Base-by-base conservation (phyloP, 208 protist genomes). In the Pavlovales sp. region DNA sequence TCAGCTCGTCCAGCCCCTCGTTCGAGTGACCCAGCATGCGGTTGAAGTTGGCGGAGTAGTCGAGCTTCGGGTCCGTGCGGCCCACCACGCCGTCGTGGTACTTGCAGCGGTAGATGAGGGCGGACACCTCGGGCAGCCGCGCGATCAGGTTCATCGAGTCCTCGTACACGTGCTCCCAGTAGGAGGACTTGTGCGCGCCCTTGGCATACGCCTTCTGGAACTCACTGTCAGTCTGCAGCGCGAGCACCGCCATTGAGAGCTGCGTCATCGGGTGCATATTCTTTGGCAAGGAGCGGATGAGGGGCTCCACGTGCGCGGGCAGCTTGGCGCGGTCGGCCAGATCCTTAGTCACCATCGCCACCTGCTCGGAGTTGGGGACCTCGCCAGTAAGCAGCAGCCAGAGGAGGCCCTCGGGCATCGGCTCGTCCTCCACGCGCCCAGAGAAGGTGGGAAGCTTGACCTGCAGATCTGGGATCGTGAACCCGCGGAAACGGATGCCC, bases 321-420 rank as follows among this genome's bases (percentile, higher is more conserved):
- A 90, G 88, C 76, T 71, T 84, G 32, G 88, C 32, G 47, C 89
- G 36, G 44, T 66, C 32, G 66, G 84, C 41, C n/a, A 91, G 84
- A 20, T 91, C 86, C 11, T 44, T 81, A 11, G 76, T 88, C 10
- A 90, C 32, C 77, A 47, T 14, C 40, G 91, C 84, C 77, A 83
- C 79, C 91, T 96, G 91, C 66, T 92, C 92, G 28, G 90, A 87
- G 39, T 96, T 98, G 67, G 97, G 98, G 83, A 98, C 91, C 89
- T 97, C 94, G 88, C 97, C 97, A 42, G 97, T 99, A 44, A 98
- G 86, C 46, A 99, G 95, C 36, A 99, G 95, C 97, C 97, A 99
- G 30, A 98, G 92, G 88, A 98, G 94, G 84, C 92, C 96, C 94
- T 99, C 97, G 44, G 97, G 96, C 34, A 98, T 92, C 85, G 97